Percentiles rank a stretch among this genome's conserved stretches.
Conservation (phyloP, 2,329 filamentous ascomycete species). For the Huntiella abstrusa region DNA sequence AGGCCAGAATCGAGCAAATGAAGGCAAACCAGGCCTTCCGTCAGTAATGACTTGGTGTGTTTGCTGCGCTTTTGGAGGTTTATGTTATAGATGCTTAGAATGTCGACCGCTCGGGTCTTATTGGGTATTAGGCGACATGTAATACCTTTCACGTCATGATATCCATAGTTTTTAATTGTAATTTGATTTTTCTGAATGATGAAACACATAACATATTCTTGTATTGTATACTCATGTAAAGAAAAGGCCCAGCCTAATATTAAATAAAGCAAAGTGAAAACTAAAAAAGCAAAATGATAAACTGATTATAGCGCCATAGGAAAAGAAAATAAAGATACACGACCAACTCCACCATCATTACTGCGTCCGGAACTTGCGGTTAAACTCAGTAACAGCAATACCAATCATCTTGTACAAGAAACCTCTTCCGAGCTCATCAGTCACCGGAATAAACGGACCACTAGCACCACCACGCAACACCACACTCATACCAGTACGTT, state of each 20-base stretch:
- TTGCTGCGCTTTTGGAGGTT: background rate
- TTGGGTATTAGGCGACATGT: no score
- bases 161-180: background rate
- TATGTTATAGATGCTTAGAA: background rate
- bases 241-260: no score
- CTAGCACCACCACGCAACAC: constrained; percentile 77
- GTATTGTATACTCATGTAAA: no score
- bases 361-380: constrained; percentile 32
- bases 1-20: constrained; percentile 97
- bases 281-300: no score
- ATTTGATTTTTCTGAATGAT: background rate
- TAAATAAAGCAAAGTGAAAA: no score
- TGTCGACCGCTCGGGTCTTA: no score
- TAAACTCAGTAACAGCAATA: constrained; percentile 48
- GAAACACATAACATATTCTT: no score
- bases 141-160: background rate
- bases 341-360: constrained; percentile 1
- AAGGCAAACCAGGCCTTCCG: constrained; percentile 36
- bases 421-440: constrained; percentile 56
- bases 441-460: constrained; percentile 84
- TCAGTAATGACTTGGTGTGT: background rate
- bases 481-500: constrained; percentile 81
- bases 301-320: background rate
- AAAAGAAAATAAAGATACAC: background rate
- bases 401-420: constrained; percentile 49